phyloP scores from a whole-genome alignment of 768 basidiomycete genomes.

The Termitomyces bulborhizus region DNA sequence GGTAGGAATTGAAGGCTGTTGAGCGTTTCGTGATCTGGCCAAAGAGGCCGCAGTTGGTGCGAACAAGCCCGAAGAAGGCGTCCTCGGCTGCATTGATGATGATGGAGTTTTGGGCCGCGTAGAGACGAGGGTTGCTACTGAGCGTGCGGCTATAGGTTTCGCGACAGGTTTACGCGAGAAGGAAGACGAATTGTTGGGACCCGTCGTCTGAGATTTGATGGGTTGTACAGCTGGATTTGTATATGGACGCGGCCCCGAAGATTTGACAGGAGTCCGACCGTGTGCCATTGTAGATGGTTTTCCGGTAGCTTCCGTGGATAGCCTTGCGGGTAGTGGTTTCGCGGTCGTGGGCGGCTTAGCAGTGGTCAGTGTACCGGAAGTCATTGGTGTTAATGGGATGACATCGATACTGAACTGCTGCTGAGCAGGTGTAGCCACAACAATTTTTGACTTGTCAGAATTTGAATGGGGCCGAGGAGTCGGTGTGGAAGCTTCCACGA shows the following conservation, averaged over 20 bases:
- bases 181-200: slow-evolving; percentile 30
- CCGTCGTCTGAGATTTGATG: slow-evolving; percentile 33
- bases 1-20: slow-evolving; percentile 33
- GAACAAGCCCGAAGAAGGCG: slow-evolving; percentile 61
- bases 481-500: slow-evolving; percentile 4
- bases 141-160: slow-evolving; percentile 23
- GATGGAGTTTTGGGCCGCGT: slow-evolving; percentile 28
- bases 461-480: slow-evolving; percentile 16
- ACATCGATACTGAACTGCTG: slow-evolving; percentile 6
- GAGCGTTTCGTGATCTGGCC: slow-evolving; percentile 57
- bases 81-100: slow-evolving; percentile 44
- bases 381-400: slow-evolving; percentile 6
- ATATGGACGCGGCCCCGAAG: slow-evolving; percentile 14
- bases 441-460: slow-evolving; percentile 5
- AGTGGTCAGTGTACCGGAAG: slow-evolving; percentile 16
- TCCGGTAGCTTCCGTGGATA: slow-evolving; percentile 10
- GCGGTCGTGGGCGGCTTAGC: slow-evolving; percentile 20
- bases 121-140: slow-evolving; percentile 3
- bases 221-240: slow-evolving; percentile 16
- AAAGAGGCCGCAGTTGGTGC: slow-evolving; percentile 83
- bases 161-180: slow-evolving; percentile 18
- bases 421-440: neutral
- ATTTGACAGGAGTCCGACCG: slow-evolving; percentile 19
- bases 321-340: slow-evolving; percentile 18
- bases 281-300: slow-evolving; percentile 9